Conservation (phyloP, 2,329 filamentous ascomycete genomes). For the Botrytis pseudocinerea region DNA sequence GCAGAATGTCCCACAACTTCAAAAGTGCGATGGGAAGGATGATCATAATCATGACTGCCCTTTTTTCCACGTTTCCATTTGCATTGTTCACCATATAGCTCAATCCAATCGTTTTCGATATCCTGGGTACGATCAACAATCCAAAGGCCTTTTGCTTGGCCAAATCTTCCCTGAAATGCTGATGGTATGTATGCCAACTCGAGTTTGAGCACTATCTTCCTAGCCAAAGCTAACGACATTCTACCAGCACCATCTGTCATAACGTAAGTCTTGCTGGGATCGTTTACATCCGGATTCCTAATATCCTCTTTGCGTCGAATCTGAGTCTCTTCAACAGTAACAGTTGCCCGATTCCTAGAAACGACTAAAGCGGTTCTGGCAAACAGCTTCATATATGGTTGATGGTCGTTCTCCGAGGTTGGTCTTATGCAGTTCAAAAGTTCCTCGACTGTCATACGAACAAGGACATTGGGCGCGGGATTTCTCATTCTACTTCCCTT, state of each 20-base stretch:
- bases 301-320: conserved; percentile 44
- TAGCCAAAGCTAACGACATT: conserved; percentile 63
- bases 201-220: conserved; percentile 51
- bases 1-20: conserved; percentile 58
- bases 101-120: conserved; percentile 60
- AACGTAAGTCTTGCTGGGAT: conserved; percentile 40
- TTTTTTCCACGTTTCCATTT: conserved; percentile 62
- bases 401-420: conserved; percentile 46
- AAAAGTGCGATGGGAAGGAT: conserved; percentile 59
- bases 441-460: conserved; percentile 41
- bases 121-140: conserved; percentile 56
- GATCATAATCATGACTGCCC: conserved; percentile 42
- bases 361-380: conserved; percentile 58
- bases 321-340: conserved; percentile 49
- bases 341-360: conserved; percentile 42
- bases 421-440: conserved; percentile 57
- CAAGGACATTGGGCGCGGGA: conserved; percentile 5
- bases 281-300: background rate
- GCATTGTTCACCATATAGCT: conserved; percentile 64
- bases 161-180: conserved; percentile 69
- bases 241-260: conserved; percentile 69
- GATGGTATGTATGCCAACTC: conserved; percentile 57
- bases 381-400: conserved; percentile 58
- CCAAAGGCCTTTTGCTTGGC: conserved; percentile 76
- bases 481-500: background rate